Evolutionary conservation across 2,329 filamentous ascomycete species (phyloP), one percentile per base, ranked within the genome.

Genomic region (Cercospora sojina): DNA sequence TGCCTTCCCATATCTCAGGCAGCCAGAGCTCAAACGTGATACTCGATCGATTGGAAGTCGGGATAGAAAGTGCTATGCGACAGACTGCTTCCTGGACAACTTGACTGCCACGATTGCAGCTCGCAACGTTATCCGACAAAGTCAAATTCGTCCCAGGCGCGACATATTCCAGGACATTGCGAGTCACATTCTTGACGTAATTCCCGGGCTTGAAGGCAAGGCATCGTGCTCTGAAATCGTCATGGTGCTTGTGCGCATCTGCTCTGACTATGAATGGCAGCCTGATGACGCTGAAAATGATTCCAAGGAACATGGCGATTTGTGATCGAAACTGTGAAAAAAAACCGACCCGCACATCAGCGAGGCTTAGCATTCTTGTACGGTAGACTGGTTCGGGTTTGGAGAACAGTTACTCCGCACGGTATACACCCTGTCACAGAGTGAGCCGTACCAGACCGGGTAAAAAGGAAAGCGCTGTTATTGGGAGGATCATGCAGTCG

Each of bases 181-280:
- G 32, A 10, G 29, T 59, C 6, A 32, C 27, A 9, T 59, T 35
- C 18, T 25, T 16, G 3, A 59, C 18, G 56, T 9, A 12, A 5
- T 2, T 25, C 13, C 43, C 56, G 1, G 56, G 56, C 56, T 59
- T 35, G 31, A 59, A 59, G 2, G 27, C 4, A 20, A 49, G 86
- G 73, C 82, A 16, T 53, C n/a, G 43, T 41, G 41, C 18, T 32
- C 31, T 12, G 2, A 43, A 70, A 12, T 29, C 23, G 3, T 25
- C 16, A 8, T 55, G 49, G n/a, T 55, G 49, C 41, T 47, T 47
- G 13, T 20, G 41, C 41, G 41, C 41, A 18, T 20, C n/a, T 47
- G 9, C 18, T 20, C 6, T 20, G 8, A 12, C n/a, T n/a, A 47
- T 8, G n/a, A 47, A 5, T 47, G 10, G n/a, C 2, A 47, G 9